Conservation (phyloP, 1,284 basidiomycete species). For the Exobasidium rhododendri region DNA sequence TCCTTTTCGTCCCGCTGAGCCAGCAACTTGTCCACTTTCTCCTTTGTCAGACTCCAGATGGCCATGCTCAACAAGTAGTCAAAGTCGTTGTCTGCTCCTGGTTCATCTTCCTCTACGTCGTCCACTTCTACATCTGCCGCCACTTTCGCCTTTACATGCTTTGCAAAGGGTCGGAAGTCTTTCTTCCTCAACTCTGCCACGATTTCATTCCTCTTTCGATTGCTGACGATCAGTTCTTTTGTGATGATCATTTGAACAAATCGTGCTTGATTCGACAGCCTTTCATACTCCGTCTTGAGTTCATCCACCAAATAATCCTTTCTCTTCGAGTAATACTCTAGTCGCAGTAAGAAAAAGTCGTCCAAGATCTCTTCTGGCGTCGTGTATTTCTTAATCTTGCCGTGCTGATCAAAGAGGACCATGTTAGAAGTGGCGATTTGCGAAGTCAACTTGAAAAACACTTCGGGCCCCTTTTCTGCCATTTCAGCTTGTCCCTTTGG, state of each 20-base stretch:
- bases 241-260: conserved; percentile 96
- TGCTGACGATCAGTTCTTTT: conserved; percentile 82
- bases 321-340: conserved; percentile 80
- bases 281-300: conserved; percentile 77
- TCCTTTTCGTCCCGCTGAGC: conserved; percentile 81
- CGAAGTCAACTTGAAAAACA: conserved; percentile 83
- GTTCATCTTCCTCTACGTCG: conserved; percentile 61
- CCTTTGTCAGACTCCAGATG: conserved; percentile 88
- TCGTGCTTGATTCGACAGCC: conserved; percentile 87
- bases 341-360: conserved; percentile 85
- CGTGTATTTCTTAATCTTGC: conserved; percentile 92
- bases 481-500: conserved; percentile 80
- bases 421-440: conserved; percentile 90
- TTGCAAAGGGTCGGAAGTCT: conserved; percentile 85
- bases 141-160: conserved; percentile 68
- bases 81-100: conserved; percentile 64
- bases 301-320: conserved; percentile 79
- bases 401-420: conserved; percentile 95
- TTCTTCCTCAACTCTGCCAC: conserved; percentile 74
- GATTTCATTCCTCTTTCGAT: conserved; percentile 84
- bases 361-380: conserved; percentile 87
- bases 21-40: conserved; percentile 85
- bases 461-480: conserved; percentile 79
- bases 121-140: conserved; percentile 66
- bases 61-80: conserved; percentile 95